phyloP scores from a whole-genome alignment of 1,139 yeast genomes.

The Geotrichum reessii region DNA sequence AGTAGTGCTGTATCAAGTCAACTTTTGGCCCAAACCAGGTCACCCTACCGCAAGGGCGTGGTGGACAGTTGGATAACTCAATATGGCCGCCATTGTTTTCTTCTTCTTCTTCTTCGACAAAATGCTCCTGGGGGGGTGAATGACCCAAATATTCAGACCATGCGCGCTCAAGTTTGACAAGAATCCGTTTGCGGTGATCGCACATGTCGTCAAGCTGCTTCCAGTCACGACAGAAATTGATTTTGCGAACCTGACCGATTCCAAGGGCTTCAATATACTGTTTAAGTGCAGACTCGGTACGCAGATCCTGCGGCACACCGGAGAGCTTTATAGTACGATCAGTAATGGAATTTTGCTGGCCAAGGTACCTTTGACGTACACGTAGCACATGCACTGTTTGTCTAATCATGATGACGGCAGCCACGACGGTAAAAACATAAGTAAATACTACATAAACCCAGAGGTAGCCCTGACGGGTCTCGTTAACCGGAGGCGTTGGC shows the following conservation, averaged over 20 bases:
- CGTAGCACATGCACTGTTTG: slow-evolving; percentile 68
- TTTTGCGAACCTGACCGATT: slow-evolving; percentile 70
- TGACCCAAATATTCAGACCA: slow-evolving; percentile 69
- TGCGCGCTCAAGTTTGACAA: slow-evolving; percentile 56
- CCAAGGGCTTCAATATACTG: slow-evolving; percentile 70
- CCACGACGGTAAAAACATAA: slow-evolving; percentile 68
- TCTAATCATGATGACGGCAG: slow-evolving; percentile 54
- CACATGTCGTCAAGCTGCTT: slow-evolving; percentile 59
- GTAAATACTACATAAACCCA: slow-evolving; percentile 88
- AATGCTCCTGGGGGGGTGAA: slow-evolving; percentile 14
- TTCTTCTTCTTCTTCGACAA: not conserved
- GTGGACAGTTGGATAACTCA: not conserved
- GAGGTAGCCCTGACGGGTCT: slow-evolving; percentile 33
- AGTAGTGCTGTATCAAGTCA: slow-evolving; percentile 59
- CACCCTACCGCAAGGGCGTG: slow-evolving; percentile 36
- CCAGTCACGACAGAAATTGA: slow-evolving; percentile 86
- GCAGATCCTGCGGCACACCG: slow-evolving; percentile 77
- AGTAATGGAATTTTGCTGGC: slow-evolving; percentile 82
- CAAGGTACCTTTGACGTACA: slow-evolving; percentile 76
- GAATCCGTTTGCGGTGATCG: slow-evolving; percentile 48
- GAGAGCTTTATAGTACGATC: slow-evolving; percentile 85
- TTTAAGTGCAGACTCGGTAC: slow-evolving; percentile 62
- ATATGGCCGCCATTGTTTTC: slow-evolving; percentile 1
- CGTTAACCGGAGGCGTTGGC: not conserved
- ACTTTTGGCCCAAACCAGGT: slow-evolving; percentile 54